A percentile compares a stretch with the other conserved stretches of the same genome.
Conservation (phyloP, 176 grass and related monocot genomes). For the Coix lacrymajobi region DNA sequence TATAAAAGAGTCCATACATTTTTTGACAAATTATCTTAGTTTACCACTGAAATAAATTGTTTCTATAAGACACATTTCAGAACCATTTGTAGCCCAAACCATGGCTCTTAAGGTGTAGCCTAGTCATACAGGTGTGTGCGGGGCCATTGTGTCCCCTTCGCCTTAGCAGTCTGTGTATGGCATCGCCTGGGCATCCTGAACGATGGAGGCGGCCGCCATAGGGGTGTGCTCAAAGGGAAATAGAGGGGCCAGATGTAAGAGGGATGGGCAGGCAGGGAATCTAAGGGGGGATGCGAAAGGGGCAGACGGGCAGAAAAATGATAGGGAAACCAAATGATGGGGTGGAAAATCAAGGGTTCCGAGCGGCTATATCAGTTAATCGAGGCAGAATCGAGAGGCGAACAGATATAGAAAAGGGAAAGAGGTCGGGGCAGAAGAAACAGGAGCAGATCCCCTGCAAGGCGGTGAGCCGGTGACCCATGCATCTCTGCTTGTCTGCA, state of each 20-base stretch:
- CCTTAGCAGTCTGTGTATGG: not conserved
- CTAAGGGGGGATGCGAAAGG: not conserved
- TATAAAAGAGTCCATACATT: not conserved
- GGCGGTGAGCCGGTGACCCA: too few relatives aligned
- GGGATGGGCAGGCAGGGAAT: not conserved
- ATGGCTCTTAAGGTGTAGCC: not conserved
- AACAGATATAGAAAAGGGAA: too few relatives aligned
- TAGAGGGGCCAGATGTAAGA: not conserved
- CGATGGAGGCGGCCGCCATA: not conserved
- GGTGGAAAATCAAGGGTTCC: too few relatives aligned
- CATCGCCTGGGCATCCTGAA: not conserved
- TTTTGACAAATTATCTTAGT: not conserved
- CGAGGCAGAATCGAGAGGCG: too few relatives aligned
- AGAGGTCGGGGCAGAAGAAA: too few relatives aligned
- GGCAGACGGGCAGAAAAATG: not conserved
- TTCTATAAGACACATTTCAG: conserved; percentile 1
- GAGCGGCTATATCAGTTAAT: too few relatives aligned
- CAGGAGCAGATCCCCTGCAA: too few relatives aligned
- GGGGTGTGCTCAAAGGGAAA: not conserved
- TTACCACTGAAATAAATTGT: not conserved
- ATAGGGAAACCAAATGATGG: not conserved
- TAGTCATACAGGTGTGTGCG: not conserved
- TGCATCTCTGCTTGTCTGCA: too few relatives aligned
- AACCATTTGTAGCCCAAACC: not conserved
- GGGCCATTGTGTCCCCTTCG: not conserved